Percentiles rank a stretch among this genome's conserved stretches.
phyloP scores from a whole-genome alignment of 441 rosid species.

The Arabidopsis lyrata region DNA sequence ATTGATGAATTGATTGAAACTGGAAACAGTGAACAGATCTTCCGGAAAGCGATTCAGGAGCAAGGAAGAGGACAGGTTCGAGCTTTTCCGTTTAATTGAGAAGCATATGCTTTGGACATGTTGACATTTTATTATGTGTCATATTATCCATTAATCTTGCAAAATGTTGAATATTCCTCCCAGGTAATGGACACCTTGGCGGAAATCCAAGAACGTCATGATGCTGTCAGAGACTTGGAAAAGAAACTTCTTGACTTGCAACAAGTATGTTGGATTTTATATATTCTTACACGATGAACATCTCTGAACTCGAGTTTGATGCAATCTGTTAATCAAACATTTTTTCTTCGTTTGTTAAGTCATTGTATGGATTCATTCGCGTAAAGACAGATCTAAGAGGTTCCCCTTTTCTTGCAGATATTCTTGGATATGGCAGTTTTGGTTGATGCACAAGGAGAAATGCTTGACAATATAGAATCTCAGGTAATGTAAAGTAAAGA shows the following conservation, averaged over 20 bases:
- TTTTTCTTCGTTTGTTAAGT: neutral
- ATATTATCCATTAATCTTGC: neutral
- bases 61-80: slow-evolving; percentile 91
- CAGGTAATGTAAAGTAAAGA: slow-evolving; percentile 43
- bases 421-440: slow-evolving; percentile 98
- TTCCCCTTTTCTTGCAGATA: slow-evolving; percentile 56
- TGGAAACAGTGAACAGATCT: slow-evolving; percentile 93
- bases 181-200: slow-evolving; percentile 86
- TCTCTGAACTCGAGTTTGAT: slow-evolving; percentile 3
- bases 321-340: slow-evolving; percentile 14
- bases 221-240: slow-evolving; percentile 88
- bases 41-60: slow-evolving; percentile 91
- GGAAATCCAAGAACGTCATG: slow-evolving; percentile 97
- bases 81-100: neutral
- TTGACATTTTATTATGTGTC: neutral
- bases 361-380: neutral
- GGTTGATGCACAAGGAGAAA: slow-evolving; percentile 98
- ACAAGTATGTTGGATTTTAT: slow-evolving; percentile 57
- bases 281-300: slow-evolving; percentile 25
- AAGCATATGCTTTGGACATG: neutral
- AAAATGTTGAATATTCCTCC: neutral
- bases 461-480: slow-evolving; percentile 97
- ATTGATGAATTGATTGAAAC: slow-evolving; percentile 90
- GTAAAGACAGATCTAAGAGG: neutral
- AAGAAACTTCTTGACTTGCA: slow-evolving; percentile 92